phyloP scores from a whole-genome alignment of 2,329 filamentous ascomycete species.

The Falciphora oryzae region DNA sequence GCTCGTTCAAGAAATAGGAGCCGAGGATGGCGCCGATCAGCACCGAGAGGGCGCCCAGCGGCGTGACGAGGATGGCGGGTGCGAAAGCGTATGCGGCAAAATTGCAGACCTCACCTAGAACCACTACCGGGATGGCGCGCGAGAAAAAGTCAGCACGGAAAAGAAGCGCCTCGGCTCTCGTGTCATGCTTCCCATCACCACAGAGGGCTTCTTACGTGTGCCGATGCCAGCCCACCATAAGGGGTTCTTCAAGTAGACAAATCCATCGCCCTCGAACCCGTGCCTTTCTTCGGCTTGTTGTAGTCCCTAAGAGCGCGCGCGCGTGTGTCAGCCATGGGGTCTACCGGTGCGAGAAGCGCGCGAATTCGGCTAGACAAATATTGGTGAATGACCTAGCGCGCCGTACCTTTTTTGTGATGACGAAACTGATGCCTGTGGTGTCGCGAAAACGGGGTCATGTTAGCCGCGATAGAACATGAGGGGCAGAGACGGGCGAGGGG shows the following conservation, averaged over 20 bases:
- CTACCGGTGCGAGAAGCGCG: not conserved
- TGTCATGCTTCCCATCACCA: not conserved
- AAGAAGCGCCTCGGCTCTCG: not conserved
- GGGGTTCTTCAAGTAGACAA: slow-evolving; percentile 88
- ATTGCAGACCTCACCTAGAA: slow-evolving; percentile 89
- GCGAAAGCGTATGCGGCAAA: slow-evolving; percentile 98
- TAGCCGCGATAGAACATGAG: slow-evolving; percentile 13
- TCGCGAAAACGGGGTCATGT: slow-evolving; percentile 15
- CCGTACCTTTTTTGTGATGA: slow-evolving; percentile 94
- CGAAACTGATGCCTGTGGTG: slow-evolving; percentile 78
- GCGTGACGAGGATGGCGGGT: slow-evolving; percentile 96
- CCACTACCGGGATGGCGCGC: slow-evolving; percentile 51
- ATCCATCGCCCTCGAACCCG: slow-evolving; percentile 96
- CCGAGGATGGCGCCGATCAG: slow-evolving; percentile 92
- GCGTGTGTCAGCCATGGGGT: not conserved
- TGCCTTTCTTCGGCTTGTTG: slow-evolving; percentile 86
- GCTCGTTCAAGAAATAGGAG: slow-evolving; percentile 88
- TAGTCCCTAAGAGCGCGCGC: slow-evolving; percentile 32
- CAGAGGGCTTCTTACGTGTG: slow-evolving; percentile 57
- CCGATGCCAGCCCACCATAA: slow-evolving; percentile 95
- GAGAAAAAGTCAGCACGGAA: not conserved
- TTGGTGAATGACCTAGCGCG: not conserved
- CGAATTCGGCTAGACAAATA: not conserved
- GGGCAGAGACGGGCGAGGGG: slow-evolving; percentile 13
- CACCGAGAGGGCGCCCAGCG: slow-evolving; percentile 87